Percentiles rank a stretch among this genome's conserved stretches.
Evolutionary conservation across 176 grass and related monocot genomes (phyloP).

Genomic region (Hordeum marinum): DNA sequence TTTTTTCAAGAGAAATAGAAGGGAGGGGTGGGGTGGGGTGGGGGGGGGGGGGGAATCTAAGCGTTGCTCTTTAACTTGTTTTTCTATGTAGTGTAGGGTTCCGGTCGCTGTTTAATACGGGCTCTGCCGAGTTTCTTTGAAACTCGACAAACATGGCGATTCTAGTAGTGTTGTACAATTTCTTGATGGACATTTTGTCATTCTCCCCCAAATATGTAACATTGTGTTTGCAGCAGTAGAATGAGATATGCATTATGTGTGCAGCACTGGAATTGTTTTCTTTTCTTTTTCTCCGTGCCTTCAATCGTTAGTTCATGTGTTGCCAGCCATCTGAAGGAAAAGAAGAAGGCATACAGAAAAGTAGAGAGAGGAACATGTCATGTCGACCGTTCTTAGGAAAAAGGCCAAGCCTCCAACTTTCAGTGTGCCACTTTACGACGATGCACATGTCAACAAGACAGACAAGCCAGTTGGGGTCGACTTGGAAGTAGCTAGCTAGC

Average conservation of each 20-base stretch:
- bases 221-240: neutral
- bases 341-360: neutral
- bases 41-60: too few relatives aligned
- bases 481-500: neutral
- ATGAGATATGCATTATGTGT: too few relatives aligned
- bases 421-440: constrained; percentile 12
- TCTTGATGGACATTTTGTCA: neutral
- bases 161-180: too few relatives aligned
- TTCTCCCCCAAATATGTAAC: neutral
- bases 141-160: too few relatives aligned
- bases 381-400: constrained; percentile 35
- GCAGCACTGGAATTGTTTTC: neutral
- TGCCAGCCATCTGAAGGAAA: neutral
- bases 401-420: constrained; percentile 32
- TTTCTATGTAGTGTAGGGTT: neutral
- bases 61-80: neutral
- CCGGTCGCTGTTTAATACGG: too few relatives aligned
- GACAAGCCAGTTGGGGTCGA: constrained; percentile 1
- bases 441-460: constrained; percentile 32
- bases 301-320: constrained; percentile 15
- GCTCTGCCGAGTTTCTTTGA: too few relatives aligned
- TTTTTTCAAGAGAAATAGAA: neutral
- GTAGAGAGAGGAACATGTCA: constrained; percentile 24
- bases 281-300: neutral
- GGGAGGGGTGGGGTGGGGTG: too few relatives aligned